Evolutionary conservation across 2,329 filamentous ascomycete species (phyloP), one percentile per base, ranked within the genome.

Genomic region (Aspergillus carbonarius): DNA sequence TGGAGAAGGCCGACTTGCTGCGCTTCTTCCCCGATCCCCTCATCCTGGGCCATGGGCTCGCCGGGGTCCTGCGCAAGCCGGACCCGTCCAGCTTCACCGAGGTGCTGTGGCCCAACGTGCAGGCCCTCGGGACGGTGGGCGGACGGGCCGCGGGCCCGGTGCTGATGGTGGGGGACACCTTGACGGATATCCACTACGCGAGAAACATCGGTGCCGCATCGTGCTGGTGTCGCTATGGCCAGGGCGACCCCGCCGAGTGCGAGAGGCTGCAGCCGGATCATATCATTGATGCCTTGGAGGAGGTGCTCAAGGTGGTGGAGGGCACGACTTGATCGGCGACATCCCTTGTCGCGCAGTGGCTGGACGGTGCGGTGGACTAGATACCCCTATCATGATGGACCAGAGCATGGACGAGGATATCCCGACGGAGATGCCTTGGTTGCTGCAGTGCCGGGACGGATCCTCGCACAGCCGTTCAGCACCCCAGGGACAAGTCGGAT

Each of bases 201-300:
- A 40, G 39, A 10, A 63, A 62, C 48, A 59, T 65, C n/a, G 59
- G 55, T 34, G 55, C 52, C 1, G 30, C 13, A 35, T 50, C 57
- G 1, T 58, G 52, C 18, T 65, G 63, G 61, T 65, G 63, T 55
- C 59, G 59, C 9, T 65, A 58, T 59, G 61, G 63, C 2, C 57
- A 63, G 42, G 63, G 63, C 3, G 56, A 63, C 40, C 5, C n/a
- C 23, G 55, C 48, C 15, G 63, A 48, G 6, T 64, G 63, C 27
- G 39, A 40, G 34, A 23, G n/a, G 25, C 30, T 61, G 30, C 1
- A 32, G 40, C 57, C 61, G 32, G 61, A 65, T 52, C 56, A 55
- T 49, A 52, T 42, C 23, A 56, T 63, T 12, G 55, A 63, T 57
- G 30, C 42, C 6, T 47, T 63, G 46, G 51, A 42, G 25, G 37